phyloP scores from a whole-genome alignment of 116 monocot species.

The Zostera marina region DNA sequence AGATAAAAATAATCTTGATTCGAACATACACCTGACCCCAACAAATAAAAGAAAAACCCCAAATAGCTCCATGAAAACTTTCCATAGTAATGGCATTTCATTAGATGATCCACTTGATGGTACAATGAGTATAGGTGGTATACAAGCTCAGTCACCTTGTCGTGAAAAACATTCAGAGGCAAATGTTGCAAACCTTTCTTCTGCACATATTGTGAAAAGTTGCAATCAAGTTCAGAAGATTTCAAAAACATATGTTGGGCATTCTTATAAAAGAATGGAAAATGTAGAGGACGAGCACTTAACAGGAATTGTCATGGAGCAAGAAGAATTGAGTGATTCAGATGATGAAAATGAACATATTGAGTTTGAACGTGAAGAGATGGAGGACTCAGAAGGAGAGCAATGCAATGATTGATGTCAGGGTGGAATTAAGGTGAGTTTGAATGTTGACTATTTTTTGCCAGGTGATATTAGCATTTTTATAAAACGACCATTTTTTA shows the following conservation, averaged over 20 bases:
- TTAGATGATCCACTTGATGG: not conserved
- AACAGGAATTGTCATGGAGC: slow-evolving; percentile 85
- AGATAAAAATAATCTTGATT: slow-evolving; percentile 48
- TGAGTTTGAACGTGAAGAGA: slow-evolving; percentile 86
- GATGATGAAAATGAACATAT: slow-evolving; percentile 78
- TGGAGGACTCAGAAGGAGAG: slow-evolving; percentile 90
- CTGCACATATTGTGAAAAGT: slow-evolving; percentile 5
- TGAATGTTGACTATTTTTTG: no score
- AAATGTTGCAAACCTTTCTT: slow-evolving; percentile 4
- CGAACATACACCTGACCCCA: slow-evolving; percentile 50
- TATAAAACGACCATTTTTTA: no score
- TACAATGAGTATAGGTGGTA: not conserved
- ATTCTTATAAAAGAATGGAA: slow-evolving; percentile 3
- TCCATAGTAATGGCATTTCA: slow-evolving; percentile 7
- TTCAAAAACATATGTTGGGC: not conserved
- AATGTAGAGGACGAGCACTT: slow-evolving; percentile 26
- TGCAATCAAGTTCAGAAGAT: not conserved
- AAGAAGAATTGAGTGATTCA: slow-evolving; percentile 96
- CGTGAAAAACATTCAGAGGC: slow-evolving; percentile 9
- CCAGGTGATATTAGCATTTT: no score
- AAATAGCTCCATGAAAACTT: slow-evolving; percentile 1
- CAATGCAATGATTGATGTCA: slow-evolving; percentile 9
- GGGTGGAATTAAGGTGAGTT: not conserved
- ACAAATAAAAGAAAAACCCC: slow-evolving; percentile 11
- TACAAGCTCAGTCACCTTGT: not conserved